Evolutionary conservation across 495 filamentous ascomycete genomes (phyloP).

Genomic region (Tuber microsphaerosporum): DNA sequence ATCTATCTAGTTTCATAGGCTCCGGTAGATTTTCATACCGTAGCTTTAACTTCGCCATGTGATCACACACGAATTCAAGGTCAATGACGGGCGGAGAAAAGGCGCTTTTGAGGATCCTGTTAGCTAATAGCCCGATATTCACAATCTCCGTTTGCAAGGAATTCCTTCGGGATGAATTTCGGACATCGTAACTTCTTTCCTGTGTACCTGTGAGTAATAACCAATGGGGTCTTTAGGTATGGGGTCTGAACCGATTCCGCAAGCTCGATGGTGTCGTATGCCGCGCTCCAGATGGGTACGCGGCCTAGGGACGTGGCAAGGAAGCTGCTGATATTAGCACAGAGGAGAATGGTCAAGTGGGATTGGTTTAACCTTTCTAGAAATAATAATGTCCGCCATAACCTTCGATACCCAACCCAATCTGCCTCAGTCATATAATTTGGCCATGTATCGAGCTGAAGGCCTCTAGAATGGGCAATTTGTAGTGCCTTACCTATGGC

Average conservation of each 20-base stretch:
- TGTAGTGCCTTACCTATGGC: conserved; percentile 8
- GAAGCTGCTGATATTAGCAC: conserved; percentile 7
- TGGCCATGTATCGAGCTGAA: conserved; percentile 5
- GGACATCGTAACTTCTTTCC: conserved; percentile 13
- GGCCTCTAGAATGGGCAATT: conserved; percentile 12
- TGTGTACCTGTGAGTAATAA: background rate
- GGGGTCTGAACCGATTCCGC: conserved; percentile 9
- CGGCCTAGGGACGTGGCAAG: conserved; percentile 15
- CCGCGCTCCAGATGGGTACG: conserved; percentile 12
- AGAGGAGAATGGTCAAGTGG: background rate
- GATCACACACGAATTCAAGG: conserved; percentile 10
- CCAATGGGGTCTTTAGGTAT: background rate
- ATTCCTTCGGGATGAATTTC: conserved; percentile 5
- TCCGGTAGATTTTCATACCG: conserved; percentile 12
- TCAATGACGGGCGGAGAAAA: conserved; percentile 4
- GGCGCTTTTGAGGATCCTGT: conserved; percentile 9
- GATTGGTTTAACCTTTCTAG: conserved; percentile 11
- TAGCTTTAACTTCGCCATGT: conserved; percentile 10
- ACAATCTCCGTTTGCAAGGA: conserved; percentile 12
- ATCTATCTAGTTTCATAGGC: conserved; percentile 4
- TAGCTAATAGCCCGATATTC: conserved; percentile 13
- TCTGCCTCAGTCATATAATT: conserved; percentile 3
- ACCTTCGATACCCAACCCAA: conserved; percentile 13
- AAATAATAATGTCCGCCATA: conserved; percentile 22
- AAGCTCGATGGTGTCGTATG: conserved; percentile 10